A percentile compares a stretch with the other conserved stretches of the same genome.
Evolutionary conservation across 164 flowering plant genomes (phyloP).

Genomic region (Stephania yunnanensis): DNA sequence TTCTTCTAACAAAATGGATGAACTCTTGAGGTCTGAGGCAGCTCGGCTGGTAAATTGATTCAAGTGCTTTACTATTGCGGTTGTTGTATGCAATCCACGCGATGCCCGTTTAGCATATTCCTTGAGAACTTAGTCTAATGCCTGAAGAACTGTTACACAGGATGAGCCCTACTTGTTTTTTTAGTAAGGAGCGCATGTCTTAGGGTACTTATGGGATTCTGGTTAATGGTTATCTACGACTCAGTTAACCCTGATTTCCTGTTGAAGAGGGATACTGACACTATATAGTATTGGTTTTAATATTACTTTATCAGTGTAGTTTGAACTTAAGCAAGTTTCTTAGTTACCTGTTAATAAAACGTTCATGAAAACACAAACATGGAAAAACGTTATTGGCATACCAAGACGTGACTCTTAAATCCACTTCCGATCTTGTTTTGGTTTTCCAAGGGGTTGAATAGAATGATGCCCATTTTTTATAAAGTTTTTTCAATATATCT

Average conservation of each 20-base stretch:
- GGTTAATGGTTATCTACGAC: neutral
- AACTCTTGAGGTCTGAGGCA: too few relatives aligned
- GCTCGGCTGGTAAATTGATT: too few relatives aligned
- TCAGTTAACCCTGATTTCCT: neutral
- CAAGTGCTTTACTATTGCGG: neutral
- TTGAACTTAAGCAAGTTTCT: neutral
- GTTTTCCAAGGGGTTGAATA: neutral
- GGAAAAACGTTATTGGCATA: neutral
- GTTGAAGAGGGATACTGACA: neutral
- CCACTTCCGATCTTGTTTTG: neutral
- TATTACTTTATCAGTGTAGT: neutral
- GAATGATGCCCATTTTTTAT: neutral
- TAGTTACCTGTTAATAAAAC: neutral
- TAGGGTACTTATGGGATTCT: neutral
- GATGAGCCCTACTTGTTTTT: neutral
- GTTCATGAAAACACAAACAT: neutral
- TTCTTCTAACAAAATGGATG: too few relatives aligned
- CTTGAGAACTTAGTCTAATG: neutral
- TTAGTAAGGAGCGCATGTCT: neutral
- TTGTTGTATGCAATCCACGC: neutral
- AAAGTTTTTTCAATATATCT: too few relatives aligned
- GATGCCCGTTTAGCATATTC: too few relatives aligned
- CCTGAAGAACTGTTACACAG: neutral
- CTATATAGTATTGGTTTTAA: neutral
- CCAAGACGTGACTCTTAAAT: neutral